Evolutionary conservation across 1,284 basidiomycete genomes (phyloP).

Genomic region (Porogramme epimiltina): DNA sequence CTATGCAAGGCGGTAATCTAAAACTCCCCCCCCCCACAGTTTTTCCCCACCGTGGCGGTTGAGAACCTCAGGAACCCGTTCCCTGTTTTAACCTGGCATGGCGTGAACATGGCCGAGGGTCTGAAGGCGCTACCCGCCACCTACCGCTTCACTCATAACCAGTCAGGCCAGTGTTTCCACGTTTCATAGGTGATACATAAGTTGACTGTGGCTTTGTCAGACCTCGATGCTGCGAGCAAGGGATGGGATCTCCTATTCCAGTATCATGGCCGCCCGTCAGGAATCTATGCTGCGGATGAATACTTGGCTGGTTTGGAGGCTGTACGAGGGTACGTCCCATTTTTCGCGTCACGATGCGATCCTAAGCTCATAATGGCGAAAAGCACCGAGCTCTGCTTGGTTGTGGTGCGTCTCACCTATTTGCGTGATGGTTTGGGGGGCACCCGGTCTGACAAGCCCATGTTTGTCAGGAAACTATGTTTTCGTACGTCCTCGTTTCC

Average conservation of each 20-base stretch:
- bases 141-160: constrained; percentile 59
- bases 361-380: neutral
- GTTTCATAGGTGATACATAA: no score
- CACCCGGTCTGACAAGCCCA: neutral
- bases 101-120: constrained; percentile 61
- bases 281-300: constrained; percentile 61
- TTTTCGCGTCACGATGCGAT: neutral
- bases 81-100: constrained; percentile 47
- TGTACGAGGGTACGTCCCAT: constrained; percentile 46
- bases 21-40: constrained; percentile 29
- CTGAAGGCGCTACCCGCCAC: constrained; percentile 57
- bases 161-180: constrained; percentile 41
- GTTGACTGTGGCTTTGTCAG: no score
- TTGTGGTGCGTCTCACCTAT: constrained; percentile 46
- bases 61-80: constrained; percentile 37
- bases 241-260: constrained; percentile 62
- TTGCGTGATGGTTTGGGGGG: no score
- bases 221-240: constrained; percentile 51
- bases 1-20: neutral
- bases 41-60: constrained; percentile 41
- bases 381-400: constrained; percentile 57
- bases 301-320: constrained; percentile 59
- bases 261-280: constrained; percentile 62
- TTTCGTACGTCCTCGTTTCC: constrained; percentile 48
- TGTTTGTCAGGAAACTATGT: constrained; percentile 55